phyloP scores from a whole-genome alignment of 2,329 filamentous ascomycete genomes.

The Sporothrix sp. region DNA sequence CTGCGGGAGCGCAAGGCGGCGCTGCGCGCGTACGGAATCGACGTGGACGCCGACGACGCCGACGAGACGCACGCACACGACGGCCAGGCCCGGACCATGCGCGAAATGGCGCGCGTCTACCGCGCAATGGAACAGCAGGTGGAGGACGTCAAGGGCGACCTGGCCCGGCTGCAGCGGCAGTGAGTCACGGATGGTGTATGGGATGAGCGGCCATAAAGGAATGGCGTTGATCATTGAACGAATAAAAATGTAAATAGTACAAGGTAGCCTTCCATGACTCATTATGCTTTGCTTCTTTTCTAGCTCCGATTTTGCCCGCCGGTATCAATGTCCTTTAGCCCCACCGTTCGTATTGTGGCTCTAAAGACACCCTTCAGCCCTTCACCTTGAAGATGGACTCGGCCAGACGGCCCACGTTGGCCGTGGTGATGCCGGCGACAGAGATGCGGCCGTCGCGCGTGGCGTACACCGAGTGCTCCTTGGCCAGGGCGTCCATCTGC shows the following conservation, averaged over 20 bases:
- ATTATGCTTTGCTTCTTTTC: neutral
- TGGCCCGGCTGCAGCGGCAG: constrained; percentile 25
- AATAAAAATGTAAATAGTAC: neutral
- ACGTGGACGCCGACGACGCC: constrained; percentile 26
- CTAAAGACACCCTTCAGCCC: constrained; percentile 33
- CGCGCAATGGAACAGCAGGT: constrained; percentile 41
- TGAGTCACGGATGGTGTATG: neutral
- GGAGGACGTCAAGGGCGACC: constrained; percentile 39
- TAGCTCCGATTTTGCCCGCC: neutral
- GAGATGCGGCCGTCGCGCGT: constrained; percentile 87
- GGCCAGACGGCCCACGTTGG: constrained; percentile 69
- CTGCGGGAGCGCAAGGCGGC: constrained; percentile 33
- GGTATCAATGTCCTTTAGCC: no score
- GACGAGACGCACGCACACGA: constrained; percentile 17
- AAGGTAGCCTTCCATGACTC: neutral
- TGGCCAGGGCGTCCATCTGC: constrained; percentile 84
- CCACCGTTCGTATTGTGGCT: no score
- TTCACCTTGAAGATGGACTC: constrained; percentile 80
- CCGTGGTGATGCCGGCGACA: constrained; percentile 72
- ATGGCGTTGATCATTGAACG: neutral
- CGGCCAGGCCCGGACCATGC: constrained; percentile 39
- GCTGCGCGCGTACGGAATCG: constrained; percentile 42
- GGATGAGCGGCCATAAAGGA: neutral
- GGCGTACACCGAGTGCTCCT: constrained; percentile 95
- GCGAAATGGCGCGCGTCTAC: constrained; percentile 44